Conservation (phyloP, 805 yeast genomes). For the Myxozyma kluyveri region DNA sequence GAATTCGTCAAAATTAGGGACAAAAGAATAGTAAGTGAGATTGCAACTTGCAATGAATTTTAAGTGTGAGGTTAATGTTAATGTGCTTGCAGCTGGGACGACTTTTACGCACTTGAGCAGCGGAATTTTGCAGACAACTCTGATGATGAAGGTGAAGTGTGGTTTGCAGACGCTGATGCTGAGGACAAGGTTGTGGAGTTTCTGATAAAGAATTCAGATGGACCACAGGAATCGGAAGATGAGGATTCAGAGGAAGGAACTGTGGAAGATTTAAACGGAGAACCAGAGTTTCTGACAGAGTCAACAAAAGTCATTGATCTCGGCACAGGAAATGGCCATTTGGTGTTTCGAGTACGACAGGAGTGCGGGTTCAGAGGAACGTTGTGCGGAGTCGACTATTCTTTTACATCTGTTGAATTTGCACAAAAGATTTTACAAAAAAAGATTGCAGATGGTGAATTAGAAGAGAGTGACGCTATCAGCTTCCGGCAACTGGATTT, state of each 20-base stretch:
- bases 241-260: constrained; percentile 45
- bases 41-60: not conserved
- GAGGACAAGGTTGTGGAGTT: constrained; percentile 79
- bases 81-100: constrained; percentile 93
- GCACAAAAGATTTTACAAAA: constrained; percentile 56
- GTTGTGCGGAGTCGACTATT: constrained; percentile 80
- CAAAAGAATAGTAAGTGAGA: constrained; percentile 68
- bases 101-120: constrained; percentile 72
- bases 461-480: constrained; percentile 30
- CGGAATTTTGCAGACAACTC: constrained; percentile 69
- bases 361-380: constrained; percentile 50
- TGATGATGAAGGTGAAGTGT: constrained; percentile 88
- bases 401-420: constrained; percentile 73
- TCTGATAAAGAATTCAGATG: constrained; percentile 51
- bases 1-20: constrained; percentile 80
- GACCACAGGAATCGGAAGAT: constrained; percentile 23
- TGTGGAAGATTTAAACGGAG: constrained; percentile 3
- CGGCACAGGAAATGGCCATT: constrained; percentile 96
- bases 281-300: constrained; percentile 11
- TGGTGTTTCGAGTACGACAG: constrained; percentile 71
- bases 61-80: not conserved
- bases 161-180: constrained; percentile 96
- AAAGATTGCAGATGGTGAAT: constrained; percentile 40
- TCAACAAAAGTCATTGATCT: constrained; percentile 37
- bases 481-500: constrained; percentile 70